Percentiles rank a stretch among this genome's conserved stretches.
Evolutionary conservation across 2,329 filamentous ascomycete species (phyloP).

Genomic region (Chaetomium olivaceum): DNA sequence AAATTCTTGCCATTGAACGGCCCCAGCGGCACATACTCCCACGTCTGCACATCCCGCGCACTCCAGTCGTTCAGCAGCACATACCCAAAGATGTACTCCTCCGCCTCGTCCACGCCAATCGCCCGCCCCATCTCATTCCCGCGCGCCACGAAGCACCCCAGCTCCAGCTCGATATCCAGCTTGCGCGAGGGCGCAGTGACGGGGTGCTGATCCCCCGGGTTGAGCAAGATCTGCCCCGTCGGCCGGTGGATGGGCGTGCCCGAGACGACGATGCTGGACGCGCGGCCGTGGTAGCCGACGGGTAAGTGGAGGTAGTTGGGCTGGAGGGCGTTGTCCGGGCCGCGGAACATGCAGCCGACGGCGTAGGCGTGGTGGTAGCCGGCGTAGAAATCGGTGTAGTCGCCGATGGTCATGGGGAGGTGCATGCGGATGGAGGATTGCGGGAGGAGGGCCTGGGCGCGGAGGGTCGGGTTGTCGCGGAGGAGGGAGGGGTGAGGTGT

Average conservation of each 20-base stretch:
- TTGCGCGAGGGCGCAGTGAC: slow-evolving; percentile 63
- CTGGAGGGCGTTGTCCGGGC: slow-evolving; percentile 70
- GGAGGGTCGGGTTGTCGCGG: slow-evolving; percentile 60
- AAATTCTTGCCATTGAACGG: slow-evolving; percentile 87
- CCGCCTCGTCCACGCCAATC: slow-evolving; percentile 63
- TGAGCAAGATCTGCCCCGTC: slow-evolving; percentile 69
- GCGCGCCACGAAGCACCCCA: slow-evolving; percentile 72
- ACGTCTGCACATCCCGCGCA: slow-evolving; percentile 77
- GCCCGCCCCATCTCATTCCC: slow-evolving; percentile 65
- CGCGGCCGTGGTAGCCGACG: slow-evolving; percentile 78
- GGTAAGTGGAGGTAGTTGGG: slow-evolving; percentile 81
- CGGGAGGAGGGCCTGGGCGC: slow-evolving; percentile 59
- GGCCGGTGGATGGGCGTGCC: slow-evolving; percentile 73
- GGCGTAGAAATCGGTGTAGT: slow-evolving; percentile 86
- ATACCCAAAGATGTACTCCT: slow-evolving; percentile 72
- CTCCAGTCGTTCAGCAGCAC: slow-evolving; percentile 89
- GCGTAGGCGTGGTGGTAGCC: slow-evolving; percentile 73
- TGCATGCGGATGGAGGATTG: slow-evolving; percentile 63
- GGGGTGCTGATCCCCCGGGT: slow-evolving; percentile 62
- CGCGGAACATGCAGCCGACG: slow-evolving; percentile 71
- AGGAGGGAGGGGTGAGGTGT: slow-evolving; percentile 63
- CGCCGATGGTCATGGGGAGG: slow-evolving; percentile 74
- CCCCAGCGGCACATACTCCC: slow-evolving; percentile 81
- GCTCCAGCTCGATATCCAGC: slow-evolving; percentile 78
- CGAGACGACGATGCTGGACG: slow-evolving; percentile 73